Evolutionary conservation across 2,329 filamentous ascomycete species (phyloP).

Genomic region (Botryotinia convoluta): DNA sequence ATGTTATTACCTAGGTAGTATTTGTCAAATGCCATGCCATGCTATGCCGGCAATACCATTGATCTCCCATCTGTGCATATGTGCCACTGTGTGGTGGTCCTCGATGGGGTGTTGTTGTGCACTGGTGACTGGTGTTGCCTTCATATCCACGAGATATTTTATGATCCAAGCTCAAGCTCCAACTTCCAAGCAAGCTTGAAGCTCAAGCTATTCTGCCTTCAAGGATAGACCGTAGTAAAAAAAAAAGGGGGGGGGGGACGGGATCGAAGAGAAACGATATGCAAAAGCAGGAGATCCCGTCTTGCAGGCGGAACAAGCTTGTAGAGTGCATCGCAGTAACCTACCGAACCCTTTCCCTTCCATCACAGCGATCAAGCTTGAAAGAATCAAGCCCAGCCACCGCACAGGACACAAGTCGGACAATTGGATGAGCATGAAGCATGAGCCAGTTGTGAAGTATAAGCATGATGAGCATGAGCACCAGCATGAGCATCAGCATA

Average conservation of each 20-base stretch:
- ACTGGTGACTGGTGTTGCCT: background rate
- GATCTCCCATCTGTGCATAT: constrained; percentile 1
- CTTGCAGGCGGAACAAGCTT: constrained; percentile 16
- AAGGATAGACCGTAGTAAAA: background rate
- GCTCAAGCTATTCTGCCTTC: background rate
- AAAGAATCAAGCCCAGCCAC: constrained; percentile 8
- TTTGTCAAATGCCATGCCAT: background rate
- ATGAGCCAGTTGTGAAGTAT: background rate
- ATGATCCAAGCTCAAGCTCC: background rate
- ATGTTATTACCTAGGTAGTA: background rate
- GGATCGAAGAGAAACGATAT: constrained; percentile 14
- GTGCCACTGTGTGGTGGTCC: background rate
- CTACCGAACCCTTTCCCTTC: background rate
- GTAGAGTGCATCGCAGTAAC: constrained; percentile 15
- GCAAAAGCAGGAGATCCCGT: constrained; percentile 21
- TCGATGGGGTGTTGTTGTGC: constrained; percentile 1
- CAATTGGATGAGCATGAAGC: constrained; percentile 9
- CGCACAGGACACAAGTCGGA: constrained; percentile 16
- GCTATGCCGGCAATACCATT: background rate
- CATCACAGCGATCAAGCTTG: constrained; percentile 15
- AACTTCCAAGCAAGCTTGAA: background rate
- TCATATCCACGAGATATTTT: background rate
- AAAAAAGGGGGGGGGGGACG: background rate
- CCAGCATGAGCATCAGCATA: background rate
- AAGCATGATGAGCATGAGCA: background rate